These are phyloP conservation scores for Colletotrichum chrysophilum DNA, from an alignment of 2,329 filamentous ascomycete species.

Conservation along the genomic window DNA sequence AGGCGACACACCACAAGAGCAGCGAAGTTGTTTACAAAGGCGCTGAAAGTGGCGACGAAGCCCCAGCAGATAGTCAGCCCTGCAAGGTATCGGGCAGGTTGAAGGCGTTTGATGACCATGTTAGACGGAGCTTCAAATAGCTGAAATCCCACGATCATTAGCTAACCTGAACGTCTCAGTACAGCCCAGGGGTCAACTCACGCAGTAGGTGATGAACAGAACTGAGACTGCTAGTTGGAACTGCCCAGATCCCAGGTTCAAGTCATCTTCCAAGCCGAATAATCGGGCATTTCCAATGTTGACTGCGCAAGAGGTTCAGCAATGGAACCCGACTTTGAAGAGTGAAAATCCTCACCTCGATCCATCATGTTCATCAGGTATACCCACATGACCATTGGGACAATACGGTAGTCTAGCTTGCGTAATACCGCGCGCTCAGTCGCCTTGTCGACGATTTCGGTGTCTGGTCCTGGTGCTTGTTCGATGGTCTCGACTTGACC, in stretches of 20 bases:
- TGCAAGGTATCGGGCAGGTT: slow-evolving; percentile 48
- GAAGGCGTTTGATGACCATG: slow-evolving; percentile 40
- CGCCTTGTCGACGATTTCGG: background rate
- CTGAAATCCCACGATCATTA: slow-evolving; percentile 15
- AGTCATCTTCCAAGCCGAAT: background rate
- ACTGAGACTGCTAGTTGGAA: slow-evolving; percentile 61
- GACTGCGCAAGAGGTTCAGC: fast-evolving
- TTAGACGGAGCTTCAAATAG: slow-evolving; percentile 46
- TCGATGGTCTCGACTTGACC: slow-evolving; percentile 12
- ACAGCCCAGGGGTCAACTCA: slow-evolving; percentile 28
- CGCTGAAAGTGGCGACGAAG: slow-evolving; percentile 60
- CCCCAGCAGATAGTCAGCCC: slow-evolving; percentile 45
- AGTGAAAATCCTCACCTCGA: slow-evolving; percentile 27
- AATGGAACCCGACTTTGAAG: background rate
- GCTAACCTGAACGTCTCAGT: background rate
- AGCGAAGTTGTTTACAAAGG: slow-evolving; percentile 59
- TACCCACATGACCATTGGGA: slow-evolving; percentile 36
- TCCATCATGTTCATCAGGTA: slow-evolving; percentile 42
- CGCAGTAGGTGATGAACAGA: slow-evolving; percentile 44
- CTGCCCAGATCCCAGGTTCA: slow-evolving; percentile 50
- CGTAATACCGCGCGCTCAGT: slow-evolving; percentile 9
- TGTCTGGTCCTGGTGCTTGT: background rate
- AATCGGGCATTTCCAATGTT: slow-evolving; percentile 51
- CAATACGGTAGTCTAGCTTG: slow-evolving; percentile 37
- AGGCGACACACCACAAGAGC: slow-evolving; percentile 62